Base-by-base conservation (phyloP, 495 filamentous ascomycete genomes). In the Penicillium psychrofluorescens region DNA sequence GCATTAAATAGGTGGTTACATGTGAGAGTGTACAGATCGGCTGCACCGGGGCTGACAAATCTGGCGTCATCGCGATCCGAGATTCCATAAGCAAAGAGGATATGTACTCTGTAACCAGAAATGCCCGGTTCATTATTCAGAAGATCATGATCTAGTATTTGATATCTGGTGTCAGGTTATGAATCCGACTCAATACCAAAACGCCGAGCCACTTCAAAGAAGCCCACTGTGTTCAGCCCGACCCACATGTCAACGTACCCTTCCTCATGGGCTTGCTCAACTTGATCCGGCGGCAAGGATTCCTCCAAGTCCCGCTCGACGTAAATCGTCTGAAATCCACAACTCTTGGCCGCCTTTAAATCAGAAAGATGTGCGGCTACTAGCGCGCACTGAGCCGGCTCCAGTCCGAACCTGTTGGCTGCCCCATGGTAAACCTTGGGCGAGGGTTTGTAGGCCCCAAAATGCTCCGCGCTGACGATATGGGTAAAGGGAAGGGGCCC, bases 331-430 rank as follows among this genome's bases (percentile, higher is more conserved):
- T 74, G 65, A 38, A 89, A 67, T 0, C 86, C 87, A 35, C 64
- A 68, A 9, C 45, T 55, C 55, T 79, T 80, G 10, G 85, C 87
- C 0, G 77, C 85, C 38, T 77, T 71, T 46, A 90, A 54, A 55
- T 90, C 86, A 10, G 46, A 53, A 38, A 90, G 56, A 63, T 94
- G 87, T 34, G 86, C 78, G 11, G 88, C 86, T n/a, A 90, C 86
- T 78, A 91, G 74, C 0, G 76, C 84, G 41, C 86, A 84, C 49
- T 90, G 73, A 12, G 46, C 48, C 1, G 79, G 74, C 46, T 76
- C 54, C 35, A 83, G 41, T 0, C 75, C 80, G 36, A 90, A 61
- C 35, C 65, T 62, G 35, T 66, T 53, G 11, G 74, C 84, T 2
- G 85, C 86, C 0, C 85, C 86, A 0, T 69, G 62, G 58, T 90